Percentiles rank a stretch among this genome's conserved stretches.
phyloP scores from a whole-genome alignment of 371 early-diverging fungal genomes.

The Fennellomyces sp. region DNA sequence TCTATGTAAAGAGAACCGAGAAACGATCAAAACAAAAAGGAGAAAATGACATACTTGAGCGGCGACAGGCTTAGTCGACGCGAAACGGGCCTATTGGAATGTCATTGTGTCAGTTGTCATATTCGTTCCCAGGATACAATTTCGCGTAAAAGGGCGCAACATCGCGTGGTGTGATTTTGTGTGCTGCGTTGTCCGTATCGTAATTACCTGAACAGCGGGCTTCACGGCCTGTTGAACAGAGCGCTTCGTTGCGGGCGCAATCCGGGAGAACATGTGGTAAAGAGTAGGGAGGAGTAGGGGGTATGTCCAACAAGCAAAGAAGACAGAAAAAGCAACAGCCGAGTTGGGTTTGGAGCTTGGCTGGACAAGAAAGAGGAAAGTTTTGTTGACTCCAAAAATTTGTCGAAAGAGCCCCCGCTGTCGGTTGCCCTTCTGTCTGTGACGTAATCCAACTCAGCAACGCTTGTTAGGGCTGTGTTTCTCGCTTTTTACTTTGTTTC shows the following conservation, averaged over 20 bases:
- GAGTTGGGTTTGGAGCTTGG: constrained; percentile 7
- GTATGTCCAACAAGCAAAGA: constrained; percentile 18
- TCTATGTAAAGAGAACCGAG: background rate
- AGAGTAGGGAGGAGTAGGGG: constrained; percentile 39
- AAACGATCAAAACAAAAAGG: background rate
- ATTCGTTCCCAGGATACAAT: background rate
- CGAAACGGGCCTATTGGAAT: constrained; percentile 45
- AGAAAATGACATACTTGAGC: constrained; percentile 27
- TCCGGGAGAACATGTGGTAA: constrained; percentile 51
- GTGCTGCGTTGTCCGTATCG: background rate
- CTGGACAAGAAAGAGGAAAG: constrained; percentile 14
- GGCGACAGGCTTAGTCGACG: constrained; percentile 47
- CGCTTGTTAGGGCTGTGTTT: background rate
- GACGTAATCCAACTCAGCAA: background rate
- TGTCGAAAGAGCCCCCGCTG: constrained; percentile 3
- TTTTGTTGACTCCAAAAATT: constrained; percentile 16
- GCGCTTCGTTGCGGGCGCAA: constrained; percentile 49
- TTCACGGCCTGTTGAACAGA: constrained; percentile 47
- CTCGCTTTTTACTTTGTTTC: no score
- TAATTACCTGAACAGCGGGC: constrained; percentile 42
- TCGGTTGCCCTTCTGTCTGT: background rate
- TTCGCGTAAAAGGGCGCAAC: constrained; percentile 4
- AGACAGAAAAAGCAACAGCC: constrained; percentile 18
- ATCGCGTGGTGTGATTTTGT: background rate
- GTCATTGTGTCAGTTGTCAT: background rate